Base-by-base conservation (phyloP, 352 stramenopile genomes). In the Phytophthora melonis region DNA sequence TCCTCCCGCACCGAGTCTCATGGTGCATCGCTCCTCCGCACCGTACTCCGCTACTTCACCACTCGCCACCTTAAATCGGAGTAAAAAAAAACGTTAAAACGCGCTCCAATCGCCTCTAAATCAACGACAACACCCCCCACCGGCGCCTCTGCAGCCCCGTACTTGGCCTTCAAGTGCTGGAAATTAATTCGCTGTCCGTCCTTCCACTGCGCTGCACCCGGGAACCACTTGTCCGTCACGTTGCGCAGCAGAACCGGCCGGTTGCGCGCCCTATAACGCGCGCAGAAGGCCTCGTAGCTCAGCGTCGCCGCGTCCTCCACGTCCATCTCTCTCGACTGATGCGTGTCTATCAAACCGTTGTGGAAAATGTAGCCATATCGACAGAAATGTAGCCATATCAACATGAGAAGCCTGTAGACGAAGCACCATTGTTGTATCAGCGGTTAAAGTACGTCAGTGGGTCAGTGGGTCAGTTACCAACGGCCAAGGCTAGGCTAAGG, bases 231-330 rank as follows among this genome's bases (percentile, higher is more conserved):
- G 4, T 54, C 47, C 19, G 82, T 74, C 27, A 94, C 79, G 19
- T 94, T 93, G 18, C 70, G 75, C 58, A 97, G 79, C 39, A 91
- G 73, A 34, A 97, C 86, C 8, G 90, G 90, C 10, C 74, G 74
- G 63, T 95, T 97, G 7, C 56, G 62, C 27, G 75, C 75, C 80
- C 95, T 91, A 72, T 91, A 97, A n/a, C 63, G 77, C 52, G 68
- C 63, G 72, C 88, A 95, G 72, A 97, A 95, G 34, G 68, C 83
- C 16, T 81, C 79, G 61, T 97, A 97, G 56, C 70, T 79, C 49
- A 95, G 71, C 63, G 66, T 68, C 5, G 63, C 59, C 2, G 84
- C 84, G 62, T 95, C 84, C 63, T 90, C 78, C 21, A 79, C 63
- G 63, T 93, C 82, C 68, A 95, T 92, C 32, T 54, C 50, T 21